phyloP scores from a whole-genome alignment of 306 rosid species.

The Mimosa bimucronata region DNA sequence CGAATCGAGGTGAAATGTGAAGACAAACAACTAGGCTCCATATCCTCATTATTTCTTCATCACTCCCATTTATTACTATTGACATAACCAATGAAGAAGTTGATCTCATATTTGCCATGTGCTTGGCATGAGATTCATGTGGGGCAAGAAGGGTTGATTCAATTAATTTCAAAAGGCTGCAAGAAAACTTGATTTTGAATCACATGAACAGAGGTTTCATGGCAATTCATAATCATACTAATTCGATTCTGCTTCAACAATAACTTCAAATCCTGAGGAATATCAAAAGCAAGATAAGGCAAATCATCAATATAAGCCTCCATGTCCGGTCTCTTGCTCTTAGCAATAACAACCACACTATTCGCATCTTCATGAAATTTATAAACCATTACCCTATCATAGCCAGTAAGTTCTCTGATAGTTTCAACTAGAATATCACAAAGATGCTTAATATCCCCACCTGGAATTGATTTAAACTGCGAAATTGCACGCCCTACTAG shows the following conservation, averaged over 20 bases:
- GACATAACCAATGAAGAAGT: constrained; percentile 84
- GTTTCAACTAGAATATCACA: constrained; percentile 82
- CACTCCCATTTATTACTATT: constrained; percentile 69
- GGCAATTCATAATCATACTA: constrained; percentile 91
- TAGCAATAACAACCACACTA: constrained; percentile 89
- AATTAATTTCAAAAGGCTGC: constrained; percentile 84
- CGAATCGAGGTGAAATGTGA: constrained; percentile 76
- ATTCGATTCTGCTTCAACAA: constrained; percentile 90
- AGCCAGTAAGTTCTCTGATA: constrained; percentile 78
- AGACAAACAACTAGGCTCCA: constrained; percentile 99
- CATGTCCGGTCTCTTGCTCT: constrained; percentile 76
- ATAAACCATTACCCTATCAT: constrained; percentile 96
- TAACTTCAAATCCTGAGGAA: constrained; percentile 92
- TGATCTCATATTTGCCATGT: constrained; percentile 95
- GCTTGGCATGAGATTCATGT: constrained; percentile 93
- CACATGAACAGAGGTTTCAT: constrained; percentile 66
- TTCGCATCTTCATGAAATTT: constrained; percentile 93
- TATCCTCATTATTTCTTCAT: constrained; percentile 69
- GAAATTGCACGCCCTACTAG: constrained; percentile 88
- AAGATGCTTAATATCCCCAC: constrained; percentile 66
- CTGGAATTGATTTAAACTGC: constrained; percentile 69
- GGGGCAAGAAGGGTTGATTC: constrained; percentile 93
- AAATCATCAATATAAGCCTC: constrained; percentile 90
- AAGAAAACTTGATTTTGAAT: constrained; percentile 68
- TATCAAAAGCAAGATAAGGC: constrained; percentile 91